These are phyloP conservation scores for Dendrothele bispora DNA, from an alignment of 768 basidiomycete genomes.

Conservation along the genomic window DNA sequence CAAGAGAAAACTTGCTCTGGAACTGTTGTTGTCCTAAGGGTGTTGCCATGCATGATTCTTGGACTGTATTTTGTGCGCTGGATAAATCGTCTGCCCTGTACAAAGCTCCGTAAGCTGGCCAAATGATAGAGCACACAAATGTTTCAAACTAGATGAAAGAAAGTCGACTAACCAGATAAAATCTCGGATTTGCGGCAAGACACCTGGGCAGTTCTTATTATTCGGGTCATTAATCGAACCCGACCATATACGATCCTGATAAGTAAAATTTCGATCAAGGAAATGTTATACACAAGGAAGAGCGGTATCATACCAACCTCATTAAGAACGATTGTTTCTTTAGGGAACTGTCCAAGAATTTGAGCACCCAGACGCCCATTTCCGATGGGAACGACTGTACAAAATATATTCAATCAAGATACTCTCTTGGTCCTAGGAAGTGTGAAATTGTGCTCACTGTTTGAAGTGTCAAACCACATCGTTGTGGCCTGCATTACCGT, in stretches of 20 bases:
- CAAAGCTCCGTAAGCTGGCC: neutral
- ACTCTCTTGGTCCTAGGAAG: no score
- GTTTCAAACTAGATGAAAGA: neutral
- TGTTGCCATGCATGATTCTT: slow-evolving; percentile 5
- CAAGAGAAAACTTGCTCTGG: slow-evolving; percentile 1
- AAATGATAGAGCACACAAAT: neutral
- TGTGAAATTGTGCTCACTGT: neutral
- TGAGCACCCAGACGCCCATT: slow-evolving; percentile 7
- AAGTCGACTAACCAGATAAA: slow-evolving; percentile 7
- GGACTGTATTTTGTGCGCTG: neutral
- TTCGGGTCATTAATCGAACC: slow-evolving; percentile 7
- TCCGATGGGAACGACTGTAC: slow-evolving; percentile 3
- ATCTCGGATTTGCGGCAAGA: neutral
- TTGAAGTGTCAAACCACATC: slow-evolving; percentile 8
- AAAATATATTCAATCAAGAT: neutral
- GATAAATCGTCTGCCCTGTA: slow-evolving; percentile 4
- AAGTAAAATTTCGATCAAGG: neutral
- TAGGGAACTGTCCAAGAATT: slow-evolving; percentile 3
- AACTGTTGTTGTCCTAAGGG: slow-evolving; percentile 7
- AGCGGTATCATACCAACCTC: neutral
- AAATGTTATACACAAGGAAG: no score
- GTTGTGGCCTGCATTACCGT: slow-evolving; percentile 1
- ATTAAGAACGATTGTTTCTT: slow-evolving; percentile 3
- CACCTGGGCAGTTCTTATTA: slow-evolving; percentile 1
- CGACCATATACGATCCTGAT: slow-evolving; percentile 5